Percentiles rank a stretch among this genome's conserved stretches.
These are phyloP conservation scores for Rhododendron molle DNA, from an alignment of 148 eudicot genomes.

Conservation along the genomic window DNA sequence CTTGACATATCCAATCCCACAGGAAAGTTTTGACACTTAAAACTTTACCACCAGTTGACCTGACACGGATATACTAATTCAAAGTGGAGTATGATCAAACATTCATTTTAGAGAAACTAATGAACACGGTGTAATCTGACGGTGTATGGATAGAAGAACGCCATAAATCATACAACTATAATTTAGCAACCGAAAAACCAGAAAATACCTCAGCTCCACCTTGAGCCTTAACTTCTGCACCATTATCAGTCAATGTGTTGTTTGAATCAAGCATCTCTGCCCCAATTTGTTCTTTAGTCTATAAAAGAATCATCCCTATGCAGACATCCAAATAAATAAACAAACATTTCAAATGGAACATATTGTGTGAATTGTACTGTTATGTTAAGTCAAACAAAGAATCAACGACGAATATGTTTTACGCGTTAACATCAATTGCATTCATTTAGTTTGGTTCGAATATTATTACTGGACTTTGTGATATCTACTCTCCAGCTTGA, in stretches of 20 bases:
- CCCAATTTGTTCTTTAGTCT: constrained; percentile 29
- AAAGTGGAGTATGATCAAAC: neutral
- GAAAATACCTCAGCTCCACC: constrained; percentile 45
- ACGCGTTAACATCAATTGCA: neutral
- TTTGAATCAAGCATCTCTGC: constrained; percentile 31
- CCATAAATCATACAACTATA: neutral
- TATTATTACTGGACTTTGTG: too few relatives aligned
- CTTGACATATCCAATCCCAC: neutral
- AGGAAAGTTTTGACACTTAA: too few relatives aligned
- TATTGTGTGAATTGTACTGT: neutral
- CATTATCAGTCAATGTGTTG: constrained; percentile 22
- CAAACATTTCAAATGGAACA: neutral
- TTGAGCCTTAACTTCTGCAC: constrained; percentile 29
- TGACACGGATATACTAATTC: neutral
- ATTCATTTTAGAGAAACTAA: neutral
- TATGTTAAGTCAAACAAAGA: neutral
- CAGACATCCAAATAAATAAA: neutral
- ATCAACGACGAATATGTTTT: neutral
- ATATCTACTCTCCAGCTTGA: too few relatives aligned
- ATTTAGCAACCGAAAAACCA: neutral
- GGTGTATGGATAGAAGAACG: neutral
- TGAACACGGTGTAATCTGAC: neutral
- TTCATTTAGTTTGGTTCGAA: neutral
- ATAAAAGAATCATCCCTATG: neutral
- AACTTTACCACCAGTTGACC: neutral